These are phyloP conservation scores for Malus domestica DNA, from an alignment of 306 rosid genomes.

Conservation along the genomic window ASM211411v1 NC_041805.1:10617001-10617500, in stretches of 20 bases:
- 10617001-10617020: not conserved
- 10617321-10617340: not conserved
- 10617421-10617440: not conserved
- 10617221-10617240: not conserved
- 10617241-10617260: not conserved
- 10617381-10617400: not conserved
- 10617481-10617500: not conserved
- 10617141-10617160: not conserved
- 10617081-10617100: not conserved
- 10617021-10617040: not conserved
- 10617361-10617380: not conserved
- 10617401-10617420: not conserved
- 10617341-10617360: not conserved
- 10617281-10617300: conserved; percentile 12
- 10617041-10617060: too few relatives aligned
- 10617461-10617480: not conserved
- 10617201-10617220: not conserved
- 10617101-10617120: not conserved
- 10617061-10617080: too few relatives aligned
- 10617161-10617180: not conserved
- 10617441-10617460: not conserved
- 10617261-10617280: not conserved
- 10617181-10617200: not conserved
- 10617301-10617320: not conserved
- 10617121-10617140: not conserved